Percentiles rank a stretch among this genome's conserved stretches.
Evolutionary conservation across 2,329 filamentous ascomycete species (phyloP).

Genomic region (Myriosclerotinia duriaeana): DNA sequence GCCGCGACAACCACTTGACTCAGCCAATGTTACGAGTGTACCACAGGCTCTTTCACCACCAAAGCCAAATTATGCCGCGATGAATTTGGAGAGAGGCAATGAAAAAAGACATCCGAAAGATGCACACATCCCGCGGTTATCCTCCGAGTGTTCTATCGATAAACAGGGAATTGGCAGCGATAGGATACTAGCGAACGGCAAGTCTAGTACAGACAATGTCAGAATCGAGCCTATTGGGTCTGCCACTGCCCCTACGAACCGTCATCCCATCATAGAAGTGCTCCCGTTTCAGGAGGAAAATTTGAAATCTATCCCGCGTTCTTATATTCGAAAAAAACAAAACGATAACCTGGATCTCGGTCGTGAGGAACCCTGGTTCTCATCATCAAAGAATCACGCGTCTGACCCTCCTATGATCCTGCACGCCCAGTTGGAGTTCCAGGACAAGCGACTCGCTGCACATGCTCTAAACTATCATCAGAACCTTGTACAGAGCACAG

Average conservation of each 20-base stretch:
- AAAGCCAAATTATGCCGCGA: neutral
- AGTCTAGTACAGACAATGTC: neutral
- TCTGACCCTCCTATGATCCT: conserved; percentile 41
- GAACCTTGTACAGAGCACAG: neutral
- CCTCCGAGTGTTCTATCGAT: neutral
- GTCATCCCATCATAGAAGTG: neutral
- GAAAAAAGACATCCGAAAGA: neutral
- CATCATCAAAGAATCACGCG: conserved; percentile 28
- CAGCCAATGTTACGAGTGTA: neutral
- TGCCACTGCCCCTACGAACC: neutral
- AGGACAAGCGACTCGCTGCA: conserved; percentile 6
- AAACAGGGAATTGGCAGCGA: neutral
- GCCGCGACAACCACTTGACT: neutral
- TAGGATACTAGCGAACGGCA: neutral
- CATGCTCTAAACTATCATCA: neutral
- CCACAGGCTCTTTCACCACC: neutral
- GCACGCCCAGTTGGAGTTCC: conserved; percentile 28
- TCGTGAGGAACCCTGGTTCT: conserved; percentile 41
- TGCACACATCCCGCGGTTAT: neutral
- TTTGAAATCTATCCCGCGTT: conserved; percentile 42
- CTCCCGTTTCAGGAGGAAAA: conserved; percentile 33
- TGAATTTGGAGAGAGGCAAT: neutral
- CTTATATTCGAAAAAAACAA: conserved; percentile 52
- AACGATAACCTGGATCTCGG: conserved; percentile 46
- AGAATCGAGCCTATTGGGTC: neutral